These are phyloP conservation scores for Phytophthora vignae DNA, from an alignment of 352 stramenopile genomes.

Conservation along the genomic window DNA sequence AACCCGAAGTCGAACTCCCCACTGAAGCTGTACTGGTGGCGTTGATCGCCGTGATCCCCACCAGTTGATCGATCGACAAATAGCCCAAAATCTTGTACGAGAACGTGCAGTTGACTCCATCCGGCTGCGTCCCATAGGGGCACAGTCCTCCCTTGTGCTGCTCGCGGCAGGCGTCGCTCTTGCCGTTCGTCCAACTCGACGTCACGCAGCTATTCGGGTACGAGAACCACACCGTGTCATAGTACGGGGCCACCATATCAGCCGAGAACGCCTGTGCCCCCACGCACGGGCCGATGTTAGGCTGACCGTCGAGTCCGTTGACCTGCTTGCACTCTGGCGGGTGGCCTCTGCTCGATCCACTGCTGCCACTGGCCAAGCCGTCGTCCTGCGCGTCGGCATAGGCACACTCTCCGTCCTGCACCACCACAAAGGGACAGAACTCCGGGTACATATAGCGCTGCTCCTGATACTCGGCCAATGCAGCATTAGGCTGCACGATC, in stretches of 20 bases:
- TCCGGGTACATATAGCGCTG: constrained; percentile 71
- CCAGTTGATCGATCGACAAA: constrained; percentile 69
- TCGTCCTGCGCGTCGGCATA: constrained; percentile 37
- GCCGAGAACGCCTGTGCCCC: constrained; percentile 60
- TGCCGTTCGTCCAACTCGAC: constrained; percentile 53
- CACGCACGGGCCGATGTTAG: constrained; percentile 65
- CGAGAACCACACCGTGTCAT: constrained; percentile 79
- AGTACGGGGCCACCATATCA: constrained; percentile 67
- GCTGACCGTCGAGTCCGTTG: constrained; percentile 63
- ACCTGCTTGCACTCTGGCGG: constrained; percentile 72
- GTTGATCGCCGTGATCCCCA: constrained; percentile 65
- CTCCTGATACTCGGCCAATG: constrained; percentile 70
- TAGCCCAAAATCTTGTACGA: constrained; percentile 69
- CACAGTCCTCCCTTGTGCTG: constrained; percentile 59
- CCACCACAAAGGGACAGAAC: constrained; percentile 76
- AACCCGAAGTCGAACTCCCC: constrained; percentile 42
- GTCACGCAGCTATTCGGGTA: constrained; percentile 73
- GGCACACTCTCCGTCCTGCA: constrained; percentile 63
- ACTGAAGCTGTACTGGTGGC: constrained; percentile 17
- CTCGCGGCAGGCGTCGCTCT: constrained; percentile 50
- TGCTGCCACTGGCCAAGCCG: constrained; percentile 29
- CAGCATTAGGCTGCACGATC: constrained; percentile 62
- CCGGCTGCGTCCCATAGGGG: constrained; percentile 54
- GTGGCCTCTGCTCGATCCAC: constrained; percentile 18
- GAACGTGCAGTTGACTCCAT: constrained; percentile 65